Base-by-base conservation (phyloP, 192 early-diverging fungal genomes). In the Coemansia sp. region DNA sequence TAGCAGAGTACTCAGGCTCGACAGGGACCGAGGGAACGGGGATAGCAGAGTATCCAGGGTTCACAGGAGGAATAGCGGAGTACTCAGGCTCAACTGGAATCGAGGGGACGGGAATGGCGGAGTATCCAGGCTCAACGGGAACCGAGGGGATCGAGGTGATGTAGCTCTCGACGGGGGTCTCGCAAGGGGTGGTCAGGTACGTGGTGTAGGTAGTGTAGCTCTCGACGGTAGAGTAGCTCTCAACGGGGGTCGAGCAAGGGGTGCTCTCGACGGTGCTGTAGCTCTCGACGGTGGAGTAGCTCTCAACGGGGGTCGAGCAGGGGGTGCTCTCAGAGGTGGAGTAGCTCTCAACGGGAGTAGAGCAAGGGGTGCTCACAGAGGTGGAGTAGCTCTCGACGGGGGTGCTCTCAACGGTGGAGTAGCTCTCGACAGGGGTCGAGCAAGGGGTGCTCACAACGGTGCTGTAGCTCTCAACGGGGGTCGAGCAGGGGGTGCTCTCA, bases 191-290 rank as follows among this genome's bases (percentile, higher is more conserved):
- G 28, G 38, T 23, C 38, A n/a, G 17, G 60, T 35, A 7, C 4
- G 23, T 49, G 5, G 46, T 49, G 46, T 49, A 44, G 32, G 62
- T 50, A 37, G 65, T 33, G 69, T 66, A 57, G 50, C 49, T 50
- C 64, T 71, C 75, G 58, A 67, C 72, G 49, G 66, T 19, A 28
- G 46, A 19, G 64, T 65, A 53, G 52, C 52, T 53, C 65, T 72
- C 76, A 42, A 64, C 66, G 14, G 67, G 39, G 52, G 67, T 16
- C 32, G 32, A 10, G 23, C 23, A 23, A 0, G 23, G 23, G 23
- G 23, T 23, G 23, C 23, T 23, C 1, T 9, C 30, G 0, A 44
- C 39, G 43, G 58, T 49, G 44, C 32, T 37, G 66, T 59, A 61
- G 52, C 42, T 49, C 52, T 66, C 38, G 26, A 14, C 23, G 21